Base-by-base conservation (phyloP, 371 early-diverging fungal genomes). In the Mucor ambiguus region DNA sequence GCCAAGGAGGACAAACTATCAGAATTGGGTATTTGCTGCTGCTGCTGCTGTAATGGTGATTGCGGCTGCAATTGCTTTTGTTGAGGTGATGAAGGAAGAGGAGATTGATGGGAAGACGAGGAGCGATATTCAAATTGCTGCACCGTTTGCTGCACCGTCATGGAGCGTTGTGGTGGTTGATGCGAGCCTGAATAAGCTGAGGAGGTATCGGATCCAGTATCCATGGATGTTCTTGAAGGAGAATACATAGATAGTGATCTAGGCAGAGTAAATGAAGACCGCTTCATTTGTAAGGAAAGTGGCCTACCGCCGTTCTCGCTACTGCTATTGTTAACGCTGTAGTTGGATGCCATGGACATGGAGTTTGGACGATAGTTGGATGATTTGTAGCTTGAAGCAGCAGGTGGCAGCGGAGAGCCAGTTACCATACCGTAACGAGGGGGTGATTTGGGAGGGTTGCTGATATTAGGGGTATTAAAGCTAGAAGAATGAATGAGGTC, bases 401-500 rank as follows among this genome's bases (percentile, higher is more conserved):
- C n/a, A 18, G 56, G 33, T 20, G 56, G 56, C 16, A 30, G 56
- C 9, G 18, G 33, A n/a, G 56, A 30, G n/a, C 16, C 30, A 20
- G 26, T 3, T 1, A 30, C 58, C 24, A 24, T 37, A 1, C 33
- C 26, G 24, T 58, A 58, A 16, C 30, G 46, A 30, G 63, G 55
- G 0, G 57, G 32, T 26, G 61, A 54, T 46, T 46, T 60, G n/a
- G 54, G 38, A 24, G 46, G 8, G 24, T 14, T 37, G n/a, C 30
- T 41, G n/a, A 22, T 29, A 20, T 28, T 46, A 37, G 44, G 35
- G 20, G 46, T 60, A 63, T 58, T 63, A 9, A 66, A 61, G 49
- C 28, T 63, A 18, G 69, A 67, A 30, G 71, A 63, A 49, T 77
- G 67, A 41, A 78, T 61, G 11, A 73, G 64, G 57, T 76, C 69